These are phyloP conservation scores for Penicillium lividum DNA, from an alignment of 495 filamentous ascomycete species.

Conservation along the genomic window DNA sequence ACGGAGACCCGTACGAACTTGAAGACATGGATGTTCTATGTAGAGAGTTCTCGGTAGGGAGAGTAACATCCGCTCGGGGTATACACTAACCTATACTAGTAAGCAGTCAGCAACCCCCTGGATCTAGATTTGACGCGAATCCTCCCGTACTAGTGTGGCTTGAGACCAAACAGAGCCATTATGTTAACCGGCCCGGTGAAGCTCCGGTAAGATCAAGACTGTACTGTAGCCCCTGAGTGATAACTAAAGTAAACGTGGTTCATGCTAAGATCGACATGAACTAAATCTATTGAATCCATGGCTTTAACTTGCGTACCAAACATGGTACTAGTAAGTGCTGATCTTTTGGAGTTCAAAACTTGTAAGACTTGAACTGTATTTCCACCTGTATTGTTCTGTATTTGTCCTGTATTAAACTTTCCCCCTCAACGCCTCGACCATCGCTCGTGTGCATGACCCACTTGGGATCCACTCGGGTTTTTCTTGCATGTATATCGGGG, in stretches of 20 bases:
- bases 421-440: not conserved
- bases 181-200: not conserved
- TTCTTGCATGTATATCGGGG: slow-evolving; percentile 18
- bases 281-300: not conserved
- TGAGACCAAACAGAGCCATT: not conserved
- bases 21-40: too few relatives aligned
- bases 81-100: not conserved
- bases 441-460: too few relatives aligned
- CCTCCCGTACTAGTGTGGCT: slow-evolving; percentile 1
- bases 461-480: too few relatives aligned
- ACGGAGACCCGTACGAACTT: too few relatives aligned
- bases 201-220: too few relatives aligned
- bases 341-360: too few relatives aligned
- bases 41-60: too few relatives aligned
- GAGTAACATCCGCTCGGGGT: not conserved
- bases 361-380: too few relatives aligned
- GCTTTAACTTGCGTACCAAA: not conserved
- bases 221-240: too few relatives aligned
- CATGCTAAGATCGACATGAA: not conserved
- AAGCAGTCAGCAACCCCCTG: not conserved
- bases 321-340: too few relatives aligned
- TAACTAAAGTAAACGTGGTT: not conserved
- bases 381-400: too few relatives aligned
- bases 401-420: not conserved
- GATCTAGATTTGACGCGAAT: slow-evolving; percentile 1